These are phyloP conservation scores for Triticum timopheevii DNA, from an alignment of 176 grass and related monocot genomes.

Conservation along the genomic window DNA sequence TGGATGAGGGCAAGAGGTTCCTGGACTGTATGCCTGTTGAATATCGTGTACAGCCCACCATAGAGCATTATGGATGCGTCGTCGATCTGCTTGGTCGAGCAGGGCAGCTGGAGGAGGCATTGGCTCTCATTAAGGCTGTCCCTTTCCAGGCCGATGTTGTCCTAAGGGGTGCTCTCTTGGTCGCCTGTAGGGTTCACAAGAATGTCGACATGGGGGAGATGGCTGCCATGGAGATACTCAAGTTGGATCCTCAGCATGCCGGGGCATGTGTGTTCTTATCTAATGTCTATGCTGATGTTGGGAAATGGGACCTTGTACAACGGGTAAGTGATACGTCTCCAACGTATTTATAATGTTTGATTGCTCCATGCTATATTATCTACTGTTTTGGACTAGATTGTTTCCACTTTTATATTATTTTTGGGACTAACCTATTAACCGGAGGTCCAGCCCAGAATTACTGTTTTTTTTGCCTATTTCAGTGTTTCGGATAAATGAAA, in stretches of 20 bases:
- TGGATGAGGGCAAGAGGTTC: constrained; percentile 38
- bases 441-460: no score
- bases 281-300: constrained; percentile 41
- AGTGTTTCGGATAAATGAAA: no score
- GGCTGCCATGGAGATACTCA: constrained; percentile 41
- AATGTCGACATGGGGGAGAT: constrained; percentile 43
- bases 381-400: no score
- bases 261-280: constrained; percentile 49
- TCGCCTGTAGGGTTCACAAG: constrained; percentile 46
- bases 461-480: no score
- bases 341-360: no score
- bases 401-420: no score
- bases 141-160: constrained; percentile 22
- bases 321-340: not conserved
- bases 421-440: no score
- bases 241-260: constrained; percentile 34
- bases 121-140: constrained; percentile 23
- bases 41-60: constrained; percentile 28
- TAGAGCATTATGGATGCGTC: constrained; percentile 44
- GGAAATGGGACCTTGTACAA: constrained; percentile 41
- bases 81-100: constrained; percentile 42
- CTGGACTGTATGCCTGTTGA: constrained; percentile 17
- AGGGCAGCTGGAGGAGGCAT: constrained; percentile 34
- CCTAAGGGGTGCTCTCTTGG: constrained; percentile 46
- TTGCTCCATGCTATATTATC: no score